Conservation (phyloP, 768 basidiomycete genomes). For the Mycena alexandri region DNA sequence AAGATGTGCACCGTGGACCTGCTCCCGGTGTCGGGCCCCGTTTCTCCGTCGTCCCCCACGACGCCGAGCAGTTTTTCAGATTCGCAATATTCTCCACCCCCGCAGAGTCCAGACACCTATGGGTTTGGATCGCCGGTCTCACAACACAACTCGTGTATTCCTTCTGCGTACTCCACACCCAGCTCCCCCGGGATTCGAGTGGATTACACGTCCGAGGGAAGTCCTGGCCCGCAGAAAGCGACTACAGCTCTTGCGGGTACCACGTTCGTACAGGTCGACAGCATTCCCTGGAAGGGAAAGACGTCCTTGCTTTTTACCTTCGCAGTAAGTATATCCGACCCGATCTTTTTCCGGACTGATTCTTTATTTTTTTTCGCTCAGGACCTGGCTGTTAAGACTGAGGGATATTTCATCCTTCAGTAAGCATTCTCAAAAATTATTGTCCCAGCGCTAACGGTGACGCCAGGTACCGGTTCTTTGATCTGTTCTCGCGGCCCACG, state of each 20-base stretch:
- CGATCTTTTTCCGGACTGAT: neutral
- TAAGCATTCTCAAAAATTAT: conserved; percentile 1
- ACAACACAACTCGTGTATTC: neutral
- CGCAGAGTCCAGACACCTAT: conserved; percentile 31
- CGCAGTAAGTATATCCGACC: conserved; percentile 55
- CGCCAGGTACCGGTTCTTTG: conserved; percentile 54
- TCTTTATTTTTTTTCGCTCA: conserved; percentile 42
- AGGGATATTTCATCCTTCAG: conserved; percentile 72
- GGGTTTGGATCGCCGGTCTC: conserved; percentile 14
- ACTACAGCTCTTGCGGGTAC: conserved; percentile 70
- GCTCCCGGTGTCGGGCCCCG: conserved; percentile 65
- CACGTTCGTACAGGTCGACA: conserved; percentile 69
- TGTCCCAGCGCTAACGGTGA: neutral
- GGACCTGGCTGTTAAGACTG: conserved; percentile 80
- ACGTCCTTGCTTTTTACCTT: conserved; percentile 74
- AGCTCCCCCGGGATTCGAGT: conserved; percentile 51
- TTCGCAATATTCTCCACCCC: conserved; percentile 13
- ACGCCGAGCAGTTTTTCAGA: conserved; percentile 8
- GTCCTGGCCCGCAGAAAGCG: conserved; percentile 52
- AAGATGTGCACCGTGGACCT: conserved; percentile 86
- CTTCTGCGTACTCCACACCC: conserved; percentile 34
- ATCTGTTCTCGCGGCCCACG: conserved; percentile 48
- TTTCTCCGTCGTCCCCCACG: conserved; percentile 34
- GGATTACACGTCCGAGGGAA: conserved; percentile 57
- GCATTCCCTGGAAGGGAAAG: conserved; percentile 69